phyloP scores from a whole-genome alignment of 75 land plant species.

The Ceratopteris richardii region DNA sequence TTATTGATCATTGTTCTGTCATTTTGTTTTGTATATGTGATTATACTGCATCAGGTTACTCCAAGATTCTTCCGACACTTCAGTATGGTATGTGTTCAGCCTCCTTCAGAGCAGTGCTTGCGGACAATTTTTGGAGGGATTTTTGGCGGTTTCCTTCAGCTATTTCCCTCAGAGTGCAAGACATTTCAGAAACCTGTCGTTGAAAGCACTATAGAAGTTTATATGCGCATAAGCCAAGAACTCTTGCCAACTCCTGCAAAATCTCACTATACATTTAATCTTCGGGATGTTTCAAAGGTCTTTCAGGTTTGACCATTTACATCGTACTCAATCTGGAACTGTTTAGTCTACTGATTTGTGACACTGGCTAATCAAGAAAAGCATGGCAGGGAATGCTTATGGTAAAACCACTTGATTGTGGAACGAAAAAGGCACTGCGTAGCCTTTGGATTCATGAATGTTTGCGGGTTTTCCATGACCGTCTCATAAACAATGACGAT shows the following conservation, averaged over 20 bases:
- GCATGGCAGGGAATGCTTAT: conserved; percentile 22
- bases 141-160: conserved; percentile 23
- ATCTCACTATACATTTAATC: conserved; percentile 31
- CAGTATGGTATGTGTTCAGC: conserved; percentile 33
- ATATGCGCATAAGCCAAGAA: conserved; percentile 27
- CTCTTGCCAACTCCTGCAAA: conserved; percentile 31
- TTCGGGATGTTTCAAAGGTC: conserved; percentile 34
- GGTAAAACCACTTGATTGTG: conserved; percentile 29
- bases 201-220: conserved; percentile 30
- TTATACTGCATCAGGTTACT: conserved; percentile 30
- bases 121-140: conserved; percentile 31
- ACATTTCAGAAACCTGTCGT: conserved; percentile 18
- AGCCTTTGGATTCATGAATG: conserved; percentile 31
- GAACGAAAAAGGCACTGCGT: conserved; percentile 24
- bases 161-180: conserved; percentile 25
- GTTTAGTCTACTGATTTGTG: no score
- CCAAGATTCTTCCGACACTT: conserved; percentile 33
- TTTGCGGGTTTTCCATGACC: conserved; percentile 34
- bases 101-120: conserved; percentile 22
- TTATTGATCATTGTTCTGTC: no score
- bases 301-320: conserved; percentile 19
- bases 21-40: no score
- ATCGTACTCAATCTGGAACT: background rate
- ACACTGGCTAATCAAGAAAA: no score
- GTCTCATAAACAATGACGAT: conserved; percentile 23